Base-by-base conservation (phyloP, 331 rosid genomes). In the Cucumis variabilis region DNA sequence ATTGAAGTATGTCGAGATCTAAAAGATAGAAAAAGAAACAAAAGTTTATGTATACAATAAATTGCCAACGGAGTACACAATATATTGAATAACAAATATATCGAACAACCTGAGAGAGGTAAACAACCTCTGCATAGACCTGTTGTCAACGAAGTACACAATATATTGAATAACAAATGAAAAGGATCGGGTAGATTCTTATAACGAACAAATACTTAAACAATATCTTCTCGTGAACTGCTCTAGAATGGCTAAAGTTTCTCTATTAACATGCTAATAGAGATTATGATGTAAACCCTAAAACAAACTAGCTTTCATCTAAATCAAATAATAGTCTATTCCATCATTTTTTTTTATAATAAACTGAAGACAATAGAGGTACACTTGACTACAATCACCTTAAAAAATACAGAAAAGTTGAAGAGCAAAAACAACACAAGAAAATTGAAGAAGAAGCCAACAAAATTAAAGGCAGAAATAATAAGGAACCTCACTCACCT, bases 61-160 rank as follows among this genome's bases (percentile, higher is more conserved):
- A n/a, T n/a, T n/a, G n/a, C n/a, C n/a, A n/a, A n/a, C n/a, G n/a
- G n/a, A n/a, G n/a, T n/a, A n/a, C n/a, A n/a, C n/a, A n/a, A n/a
- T n/a, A n/a, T n/a, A n/a, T n/a, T n/a, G n/a, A n/a, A n/a, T n/a
- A n/a, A n/a, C n/a, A n/a, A n/a, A n/a, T n/a, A n/a, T n/a, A n/a
- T n/a, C n/a, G n/a, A n/a, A n/a, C n/a, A n/a, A n/a, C n/a, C n/a
- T n/a, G n/a, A n/a, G n/a, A n/a, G n/a, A n/a, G n/a, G n/a, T n/a
- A n/a, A n/a, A n/a, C n/a, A n/a, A n/a, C 89, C 1, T 77, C 94
- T 27, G 87, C 90, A 71, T 84, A 30, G 75, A 84, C 92, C 96
- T 93, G 92, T 53, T 2, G 41, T 87, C 5, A 76, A 81, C 17
- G 68, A 30, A 75, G 48, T 30, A 41, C 14, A 13, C 46, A 24